Evolutionary conservation across 1,139 yeast genomes (phyloP), one percentile per base, ranked within the genome.

Genomic region (Yamadazyma dendronema): DNA sequence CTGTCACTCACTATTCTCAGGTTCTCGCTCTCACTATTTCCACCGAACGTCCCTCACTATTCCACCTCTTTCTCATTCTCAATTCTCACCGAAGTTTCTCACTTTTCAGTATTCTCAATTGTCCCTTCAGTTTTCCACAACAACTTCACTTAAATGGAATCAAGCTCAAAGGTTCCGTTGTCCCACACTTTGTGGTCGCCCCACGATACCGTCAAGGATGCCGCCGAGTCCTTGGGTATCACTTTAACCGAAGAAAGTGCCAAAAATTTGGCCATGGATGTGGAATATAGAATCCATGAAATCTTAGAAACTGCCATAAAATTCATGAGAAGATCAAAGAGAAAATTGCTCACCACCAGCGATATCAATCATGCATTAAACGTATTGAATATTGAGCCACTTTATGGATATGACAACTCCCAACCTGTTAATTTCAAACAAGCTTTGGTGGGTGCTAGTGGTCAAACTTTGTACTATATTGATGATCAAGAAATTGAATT

Each of bases 151-250:
- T 17, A n/a, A n/a, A 67, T 67, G 74, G 73, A 67, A 35, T 52
- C 70, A 9, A 49, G 59, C 31, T 54, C 67, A 6, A 69, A 68
- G 52, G 61, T 70, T 25, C 82, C 82, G 34, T 71, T 76, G 45
- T 89, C 97, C 3, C 95, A 89, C 59, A 87, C 97, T 1, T 73
- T 92, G 44, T 92, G 98, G 98, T 90, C 97, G 4, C 97, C 98
- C 7, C 82, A 87, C 44, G 98, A 94, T 57, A 94, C 98, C 0
- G 96, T 94, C 15, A 84, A 84, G 54, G 98, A 94, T 67, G 96
- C 88, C 13, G 97, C 97, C 0, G 98, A 92, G 54, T 78, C 89
- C 3, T 69, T 92, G 15, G 98, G 98, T 2, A 74, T 92, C 29
- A 83, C 75, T 43, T 66, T 92, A 32, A 87, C 89, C 16, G 97